These are phyloP conservation scores for Umbelopsis sp. DNA, from an alignment of 192 early-diverging fungal species.

Conservation along the genomic window DNA sequence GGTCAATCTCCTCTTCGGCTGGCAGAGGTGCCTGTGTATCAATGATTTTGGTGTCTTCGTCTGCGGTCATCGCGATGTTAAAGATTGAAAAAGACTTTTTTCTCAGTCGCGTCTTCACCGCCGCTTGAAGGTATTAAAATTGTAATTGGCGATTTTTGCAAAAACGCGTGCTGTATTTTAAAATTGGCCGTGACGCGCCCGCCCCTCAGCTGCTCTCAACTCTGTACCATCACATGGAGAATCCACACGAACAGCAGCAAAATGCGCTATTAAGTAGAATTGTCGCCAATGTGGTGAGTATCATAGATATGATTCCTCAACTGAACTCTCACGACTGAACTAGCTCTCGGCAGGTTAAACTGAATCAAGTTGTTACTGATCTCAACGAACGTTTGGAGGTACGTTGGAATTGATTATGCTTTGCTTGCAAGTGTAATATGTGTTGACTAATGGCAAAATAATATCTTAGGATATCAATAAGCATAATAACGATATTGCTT, in stretches of 20 bases:
- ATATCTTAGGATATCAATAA: constrained; percentile 40
- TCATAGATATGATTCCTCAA: not conserved
- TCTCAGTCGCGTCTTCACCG: no score
- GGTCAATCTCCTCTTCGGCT: not conserved
- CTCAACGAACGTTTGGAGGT: constrained; percentile 44
- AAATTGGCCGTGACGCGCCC: constrained; percentile 1
- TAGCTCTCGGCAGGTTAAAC: constrained; percentile 30
- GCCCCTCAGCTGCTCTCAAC: not conserved
- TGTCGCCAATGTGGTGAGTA: constrained; percentile 41
- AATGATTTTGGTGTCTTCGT: not conserved
- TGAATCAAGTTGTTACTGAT: constrained; percentile 40
- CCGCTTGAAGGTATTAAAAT: no score
- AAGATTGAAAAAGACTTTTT: not conserved
- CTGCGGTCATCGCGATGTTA: not conserved
- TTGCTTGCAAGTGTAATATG: not conserved
- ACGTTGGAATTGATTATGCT: not conserved
- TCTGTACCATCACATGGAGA: constrained; percentile 31
- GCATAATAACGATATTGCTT: constrained; percentile 36
- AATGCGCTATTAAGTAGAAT: constrained; percentile 41
- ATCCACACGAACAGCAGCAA: constrained; percentile 50
- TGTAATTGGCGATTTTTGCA: no score
- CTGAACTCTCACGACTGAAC: no score
- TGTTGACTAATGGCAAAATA: not conserved
- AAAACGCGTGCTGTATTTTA: not conserved
- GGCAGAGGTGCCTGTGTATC: not conserved